These are phyloP conservation scores for Vitis hybrid DNA, from an alignment of 177 flowering plant species.

Conservation along the genomic window DNA sequence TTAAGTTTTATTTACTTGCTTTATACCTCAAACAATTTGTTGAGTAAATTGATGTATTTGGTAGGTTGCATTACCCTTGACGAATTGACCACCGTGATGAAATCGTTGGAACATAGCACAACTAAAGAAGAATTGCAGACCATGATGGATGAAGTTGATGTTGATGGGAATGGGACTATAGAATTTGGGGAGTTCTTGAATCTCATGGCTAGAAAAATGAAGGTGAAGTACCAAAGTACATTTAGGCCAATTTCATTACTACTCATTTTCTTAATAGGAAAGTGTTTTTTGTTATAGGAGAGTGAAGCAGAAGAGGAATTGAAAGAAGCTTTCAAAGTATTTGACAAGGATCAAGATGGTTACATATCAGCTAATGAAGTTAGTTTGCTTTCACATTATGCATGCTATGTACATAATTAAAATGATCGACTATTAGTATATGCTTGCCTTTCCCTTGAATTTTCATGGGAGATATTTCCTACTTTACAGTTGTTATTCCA, in stretches of 20 bases:
- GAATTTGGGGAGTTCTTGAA: conserved; percentile 44
- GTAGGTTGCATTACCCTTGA: conserved; percentile 53
- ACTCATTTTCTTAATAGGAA: not conserved
- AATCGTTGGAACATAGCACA: conserved; percentile 40
- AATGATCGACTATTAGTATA: not conserved
- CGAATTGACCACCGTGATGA: conserved; percentile 43
- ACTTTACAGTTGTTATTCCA: not conserved
- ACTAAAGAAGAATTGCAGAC: conserved; percentile 36
- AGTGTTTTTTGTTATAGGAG: conserved; percentile 21
- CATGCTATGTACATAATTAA: too few species aligned
- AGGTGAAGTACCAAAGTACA: conserved; percentile 17
- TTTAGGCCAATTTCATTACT: too few species aligned
- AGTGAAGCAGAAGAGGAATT: conserved; percentile 39
- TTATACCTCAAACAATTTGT: too few species aligned
- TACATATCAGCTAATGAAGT: conserved; percentile 47
- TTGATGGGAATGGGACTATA: conserved; percentile 37
- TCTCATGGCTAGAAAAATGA: conserved; percentile 41
- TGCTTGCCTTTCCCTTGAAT: not conserved
- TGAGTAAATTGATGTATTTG: not conserved
- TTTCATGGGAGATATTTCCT: not conserved
- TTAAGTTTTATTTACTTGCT: too few species aligned
- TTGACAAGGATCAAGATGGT: conserved; percentile 49
- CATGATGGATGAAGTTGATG: conserved; percentile 39
- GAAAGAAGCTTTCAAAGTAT: conserved; percentile 48
- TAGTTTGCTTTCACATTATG: not conserved